Evolutionary conservation across 2,329 filamentous ascomycete species (phyloP).

Genomic region (Colletotrichum paranaense): DNA sequence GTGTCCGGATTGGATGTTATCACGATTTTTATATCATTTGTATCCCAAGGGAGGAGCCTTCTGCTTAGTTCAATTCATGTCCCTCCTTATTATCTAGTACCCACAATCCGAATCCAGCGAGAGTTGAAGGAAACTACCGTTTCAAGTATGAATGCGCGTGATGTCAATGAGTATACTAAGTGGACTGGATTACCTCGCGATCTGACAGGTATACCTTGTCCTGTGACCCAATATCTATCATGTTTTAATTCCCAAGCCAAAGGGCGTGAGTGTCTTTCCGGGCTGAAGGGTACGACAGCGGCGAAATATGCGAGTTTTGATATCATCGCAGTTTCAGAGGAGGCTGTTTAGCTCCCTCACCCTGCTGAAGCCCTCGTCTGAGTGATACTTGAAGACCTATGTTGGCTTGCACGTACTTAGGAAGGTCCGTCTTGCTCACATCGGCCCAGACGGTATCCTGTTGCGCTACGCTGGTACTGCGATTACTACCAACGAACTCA

Average conservation of each 20-base stretch:
- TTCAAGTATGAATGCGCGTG: background rate
- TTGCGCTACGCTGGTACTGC: no score
- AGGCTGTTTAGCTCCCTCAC: no score
- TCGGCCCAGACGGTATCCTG: no score
- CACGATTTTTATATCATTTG: slow-evolving; percentile 25
- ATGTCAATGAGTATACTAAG: background rate
- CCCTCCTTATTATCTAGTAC: slow-evolving; percentile 9
- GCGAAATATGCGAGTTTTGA: background rate
- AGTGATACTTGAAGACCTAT: no score
- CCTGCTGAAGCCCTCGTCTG: no score
- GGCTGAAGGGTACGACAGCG: background rate
- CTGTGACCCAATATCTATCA: background rate
- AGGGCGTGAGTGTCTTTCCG: background rate
- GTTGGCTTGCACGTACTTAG: no score
- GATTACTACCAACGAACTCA: no score
- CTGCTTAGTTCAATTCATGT: slow-evolving; percentile 21
- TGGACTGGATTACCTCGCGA: background rate
- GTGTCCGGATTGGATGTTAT: slow-evolving; percentile 12
- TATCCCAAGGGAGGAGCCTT: slow-evolving; percentile 18
- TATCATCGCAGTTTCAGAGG: no score
- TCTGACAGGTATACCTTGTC: background rate
- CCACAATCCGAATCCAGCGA: slow-evolving; percentile 10
- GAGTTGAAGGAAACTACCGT: background rate
- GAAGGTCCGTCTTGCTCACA: no score
- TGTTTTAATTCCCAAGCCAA: background rate